These are phyloP conservation scores for Phytopythium helicoides DNA, from an alignment of 352 stramenopile genomes.

Conservation along the genomic window DNA sequence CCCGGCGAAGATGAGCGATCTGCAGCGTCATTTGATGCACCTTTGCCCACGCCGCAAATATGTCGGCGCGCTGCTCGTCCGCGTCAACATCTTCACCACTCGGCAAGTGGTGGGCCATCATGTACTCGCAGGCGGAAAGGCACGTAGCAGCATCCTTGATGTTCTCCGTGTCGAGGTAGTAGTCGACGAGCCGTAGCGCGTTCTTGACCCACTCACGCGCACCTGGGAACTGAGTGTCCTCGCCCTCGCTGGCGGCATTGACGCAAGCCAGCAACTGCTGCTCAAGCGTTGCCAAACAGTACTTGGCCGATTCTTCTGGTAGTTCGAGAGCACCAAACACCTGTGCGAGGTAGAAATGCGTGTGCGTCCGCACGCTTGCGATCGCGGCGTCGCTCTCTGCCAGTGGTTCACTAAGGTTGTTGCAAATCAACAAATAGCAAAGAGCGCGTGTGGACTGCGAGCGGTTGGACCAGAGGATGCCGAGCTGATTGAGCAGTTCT, in stretches of 20 bases:
- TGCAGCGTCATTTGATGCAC: conserved; percentile 51
- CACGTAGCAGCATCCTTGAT: conserved; percentile 43
- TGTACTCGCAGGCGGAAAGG: conserved; percentile 41
- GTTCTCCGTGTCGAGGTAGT: conserved; percentile 49
- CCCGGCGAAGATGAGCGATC: conserved; percentile 25
- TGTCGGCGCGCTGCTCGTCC: conserved; percentile 32
- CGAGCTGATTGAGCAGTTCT: conserved; percentile 59
- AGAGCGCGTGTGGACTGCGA: conserved; percentile 38
- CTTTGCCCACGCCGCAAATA: conserved; percentile 45
- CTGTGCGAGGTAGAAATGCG: conserved; percentile 74
- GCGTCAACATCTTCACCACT: conserved; percentile 17
- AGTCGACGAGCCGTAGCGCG: conserved; percentile 52
- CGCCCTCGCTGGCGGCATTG: conserved; percentile 1
- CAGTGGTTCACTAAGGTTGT: conserved; percentile 15
- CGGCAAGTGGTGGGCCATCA: conserved; percentile 23
- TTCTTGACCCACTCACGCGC: conserved; percentile 61
- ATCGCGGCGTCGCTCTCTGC: conserved; percentile 3
- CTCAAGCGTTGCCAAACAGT: conserved; percentile 64
- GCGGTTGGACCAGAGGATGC: conserved; percentile 69
- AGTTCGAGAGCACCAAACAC: conserved; percentile 52
- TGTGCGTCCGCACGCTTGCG: conserved; percentile 32
- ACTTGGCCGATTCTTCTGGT: conserved; percentile 49
- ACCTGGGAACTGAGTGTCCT: conserved; percentile 12
- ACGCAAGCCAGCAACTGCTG: conserved; percentile 37
- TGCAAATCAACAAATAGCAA: conserved; percentile 51